Base-by-base conservation (phyloP, 441 rosid species). In the Macaranga tanarius region DNA sequence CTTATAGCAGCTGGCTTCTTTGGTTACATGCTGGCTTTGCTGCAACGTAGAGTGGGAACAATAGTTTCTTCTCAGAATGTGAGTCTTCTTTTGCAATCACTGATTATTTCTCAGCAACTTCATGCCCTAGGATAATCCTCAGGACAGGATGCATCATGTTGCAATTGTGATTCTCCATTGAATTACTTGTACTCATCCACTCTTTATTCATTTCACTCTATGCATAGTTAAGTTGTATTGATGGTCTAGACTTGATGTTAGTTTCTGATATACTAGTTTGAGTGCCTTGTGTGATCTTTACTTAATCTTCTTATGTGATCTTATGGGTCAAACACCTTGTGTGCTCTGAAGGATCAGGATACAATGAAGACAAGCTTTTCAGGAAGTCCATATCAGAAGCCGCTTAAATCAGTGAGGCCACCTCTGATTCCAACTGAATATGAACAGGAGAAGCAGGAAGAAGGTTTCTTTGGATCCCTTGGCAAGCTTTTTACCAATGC, bases 391-490 rank as follows among this genome's bases (percentile, higher is more conserved):
- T 85, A 89, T 81, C 83, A 87, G 82, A 84, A 81, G 79, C 86
- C 94, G 70, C 74, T 79, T 56, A 86, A 82, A 80, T 77, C 88
- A n/a, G 80, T 73, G 67, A 85, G 97, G 86, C 92, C 92, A 64
- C 88, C 97, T 64, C 83, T 95, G 72, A 89, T 92, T 77, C 93
- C 85, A 26, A 79, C 84, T 0, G 91, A 84, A 77, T 87, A 86
- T 51, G 93, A 88, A 55, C 87, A 73, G 73, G 96, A 86, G 74
- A 91, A 87, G 71, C 91, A 83, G 62, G 99, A 92, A 65, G 97
- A 92, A 83, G 87, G 88, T 67, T 80, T 90, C 59, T 85, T 89
- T 34, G 92, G 83, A 75, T 88, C 95, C 71, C 79, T 95, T 15
- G 79, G 74, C 50, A 84, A 86, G 77, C 89, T 95, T 68, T 65